These are phyloP conservation scores for Cercospora berteroae DNA, from an alignment of 2,329 filamentous ascomycete genomes.

Conservation along the genomic window DNA sequence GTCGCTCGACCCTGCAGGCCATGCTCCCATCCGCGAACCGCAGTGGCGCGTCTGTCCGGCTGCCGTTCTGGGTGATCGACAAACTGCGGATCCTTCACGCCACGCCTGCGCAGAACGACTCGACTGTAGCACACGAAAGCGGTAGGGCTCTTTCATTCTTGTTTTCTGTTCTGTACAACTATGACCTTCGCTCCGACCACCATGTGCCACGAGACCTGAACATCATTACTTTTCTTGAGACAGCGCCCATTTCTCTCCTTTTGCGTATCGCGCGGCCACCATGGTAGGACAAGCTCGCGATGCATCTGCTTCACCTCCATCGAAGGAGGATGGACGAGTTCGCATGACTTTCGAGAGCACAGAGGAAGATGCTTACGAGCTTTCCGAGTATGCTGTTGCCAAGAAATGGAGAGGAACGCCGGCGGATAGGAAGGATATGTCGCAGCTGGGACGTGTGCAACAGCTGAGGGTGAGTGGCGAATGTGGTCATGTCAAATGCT, in stretches of 20 bases:
- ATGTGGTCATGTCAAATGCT: background rate
- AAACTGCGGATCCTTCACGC: background rate
- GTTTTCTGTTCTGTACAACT: background rate
- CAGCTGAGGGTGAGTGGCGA: slow-evolving; percentile 12
- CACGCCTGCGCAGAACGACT: background rate
- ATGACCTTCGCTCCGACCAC: background rate
- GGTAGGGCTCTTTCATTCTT: background rate
- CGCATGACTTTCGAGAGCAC: background rate
- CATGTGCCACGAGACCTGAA: background rate
- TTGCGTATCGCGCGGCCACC: background rate
- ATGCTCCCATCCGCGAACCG: background rate
- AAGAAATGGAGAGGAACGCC: slow-evolving; percentile 27
- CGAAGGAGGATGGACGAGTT: background rate
- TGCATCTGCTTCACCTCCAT: background rate
- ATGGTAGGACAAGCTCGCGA: background rate
- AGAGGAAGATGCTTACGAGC: slow-evolving; percentile 20
- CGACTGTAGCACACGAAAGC: background rate
- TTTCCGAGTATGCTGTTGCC: slow-evolving; percentile 22
- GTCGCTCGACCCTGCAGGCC: background rate
- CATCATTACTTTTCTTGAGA: background rate
- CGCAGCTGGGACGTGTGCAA: slow-evolving; percentile 27
- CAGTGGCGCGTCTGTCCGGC: background rate
- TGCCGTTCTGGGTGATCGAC: background rate
- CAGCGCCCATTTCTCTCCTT: background rate
- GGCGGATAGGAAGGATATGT: slow-evolving; percentile 28